Evolutionary conservation across 768 basidiomycete species (phyloP), one percentile per base, ranked within the genome.

Genomic region (Mycena maculata): DNA sequence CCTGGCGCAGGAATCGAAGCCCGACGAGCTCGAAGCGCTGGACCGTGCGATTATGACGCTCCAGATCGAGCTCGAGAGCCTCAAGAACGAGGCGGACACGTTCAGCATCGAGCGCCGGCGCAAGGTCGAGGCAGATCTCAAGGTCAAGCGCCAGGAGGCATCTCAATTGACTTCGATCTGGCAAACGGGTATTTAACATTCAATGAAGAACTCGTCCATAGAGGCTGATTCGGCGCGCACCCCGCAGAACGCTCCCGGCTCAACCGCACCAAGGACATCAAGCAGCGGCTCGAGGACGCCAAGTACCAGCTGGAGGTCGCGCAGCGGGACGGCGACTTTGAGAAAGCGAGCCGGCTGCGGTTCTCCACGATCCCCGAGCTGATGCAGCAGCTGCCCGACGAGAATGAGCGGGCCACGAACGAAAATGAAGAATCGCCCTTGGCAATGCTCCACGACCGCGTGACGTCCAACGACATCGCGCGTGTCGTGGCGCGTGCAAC

Each of bases 381-480:
- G 16, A 88, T 92, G 74, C 77, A 76, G 23, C 88, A 90, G 78
- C 85, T 95, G 13, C 95, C 93, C 0, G 80, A 67, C 57, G 84
- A 79, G n/a, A 76, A 62, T 20, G 67, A 77, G 33, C 75, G 72
- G 9, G 65, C 65, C 11, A 72, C 77, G 28, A 77, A 78, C 33
- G 74, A 85, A 61, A 80, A 82, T 36, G 84, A 68, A 33, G 76
- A 85, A 23, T 81, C 81, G 18, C 86, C 88, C 36, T 77, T 90
- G 39, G 77, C 85, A 15, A 92, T 93, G 86, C 81, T 96, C 36
- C 90, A 95, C 70, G 95, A 96, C 67, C 84, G 94, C 42, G 94
- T 98, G 10, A 95, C 92, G 9, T 90, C 90, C n/a, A 90, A 88
- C 71, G 94, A 96, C 76, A 96, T 97, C 53, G 88, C 95, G 2